Evolutionary conservation across 257 asterid genomes (phyloP).

Genomic region (Petrea volubilis): DNA sequence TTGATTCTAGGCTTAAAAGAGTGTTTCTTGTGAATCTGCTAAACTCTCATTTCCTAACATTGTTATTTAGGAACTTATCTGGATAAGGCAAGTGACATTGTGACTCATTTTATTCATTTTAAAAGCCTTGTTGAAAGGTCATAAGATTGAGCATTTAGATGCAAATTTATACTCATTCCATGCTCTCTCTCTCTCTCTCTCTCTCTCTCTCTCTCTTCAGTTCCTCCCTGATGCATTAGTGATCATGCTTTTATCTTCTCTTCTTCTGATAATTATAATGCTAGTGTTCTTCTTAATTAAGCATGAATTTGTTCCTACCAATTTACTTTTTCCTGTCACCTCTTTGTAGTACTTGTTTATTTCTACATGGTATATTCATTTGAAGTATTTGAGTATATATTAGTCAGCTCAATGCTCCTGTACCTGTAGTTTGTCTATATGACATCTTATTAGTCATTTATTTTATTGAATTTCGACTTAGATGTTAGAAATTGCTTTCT

Average conservation of each 20-base stretch:
- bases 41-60: not conserved
- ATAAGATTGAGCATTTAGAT: not conserved
- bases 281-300: not conserved
- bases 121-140: not conserved
- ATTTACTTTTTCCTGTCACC: not conserved
- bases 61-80: not conserved
- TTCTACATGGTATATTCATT: not conserved
- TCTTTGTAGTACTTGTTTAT: not conserved
- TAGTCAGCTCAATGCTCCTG: not conserved
- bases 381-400: not conserved
- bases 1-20: not conserved
- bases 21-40: not conserved
- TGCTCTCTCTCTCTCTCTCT: not conserved
- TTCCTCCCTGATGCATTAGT: not conserved
- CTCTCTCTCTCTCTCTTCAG: no score
- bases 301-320: not conserved
- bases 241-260: not conserved
- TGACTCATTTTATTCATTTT: not conserved
- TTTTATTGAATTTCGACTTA: slow-evolving; percentile 9
- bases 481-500: slow-evolving; percentile 7
- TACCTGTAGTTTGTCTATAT: not conserved
- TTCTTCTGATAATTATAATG: not conserved
- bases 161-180: not conserved
- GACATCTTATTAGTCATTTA: no score
- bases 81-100: not conserved